Evolutionary conservation across 371 early-diverging fungal genomes (phyloP).

Genomic region (Nosema muscidifuracis): DNA sequence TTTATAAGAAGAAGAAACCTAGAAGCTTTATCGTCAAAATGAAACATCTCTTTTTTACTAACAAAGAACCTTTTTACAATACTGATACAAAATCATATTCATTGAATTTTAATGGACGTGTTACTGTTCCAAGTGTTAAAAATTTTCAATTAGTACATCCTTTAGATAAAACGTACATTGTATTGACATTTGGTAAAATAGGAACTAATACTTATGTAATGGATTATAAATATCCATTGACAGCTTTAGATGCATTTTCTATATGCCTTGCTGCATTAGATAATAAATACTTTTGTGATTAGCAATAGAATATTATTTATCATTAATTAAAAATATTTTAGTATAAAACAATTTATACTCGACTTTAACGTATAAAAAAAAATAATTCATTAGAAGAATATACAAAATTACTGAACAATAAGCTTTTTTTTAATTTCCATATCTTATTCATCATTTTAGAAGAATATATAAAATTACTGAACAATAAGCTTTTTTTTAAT

Average conservation of each 20-base stretch:
- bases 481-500: no score
- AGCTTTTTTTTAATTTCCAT: no score
- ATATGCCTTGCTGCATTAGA: conserved; percentile 75
- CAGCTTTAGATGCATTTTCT: conserved; percentile 78
- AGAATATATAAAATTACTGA: no score
- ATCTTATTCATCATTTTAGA: no score
- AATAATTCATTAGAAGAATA: no score
- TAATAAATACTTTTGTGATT: conserved; percentile 51
- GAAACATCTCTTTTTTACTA: conserved; percentile 44
- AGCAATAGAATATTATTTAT: no score
- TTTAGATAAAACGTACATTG: conserved; percentile 67
- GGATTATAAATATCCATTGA: conserved; percentile 86
- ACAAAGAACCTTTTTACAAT: conserved; percentile 65
- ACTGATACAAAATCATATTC: conserved; percentile 83
- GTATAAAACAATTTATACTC: no score
- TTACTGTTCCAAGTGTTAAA: conserved; percentile 82
- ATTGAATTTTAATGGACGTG: conserved; percentile 82
- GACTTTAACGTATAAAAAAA: no score
- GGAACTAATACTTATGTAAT: conserved; percentile 73
- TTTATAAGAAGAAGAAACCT: conserved; percentile 34
- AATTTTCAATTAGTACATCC: conserved; percentile 82
- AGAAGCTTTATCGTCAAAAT: conserved; percentile 24
- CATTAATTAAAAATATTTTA: no score
- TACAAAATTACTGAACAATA: no score
- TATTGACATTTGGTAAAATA: conserved; percentile 83